A percentile compares a stretch with the other conserved stretches of the same genome.
phyloP scores from a whole-genome alignment of 192 early-diverging fungal genomes.

The Backusella circina region DNA sequence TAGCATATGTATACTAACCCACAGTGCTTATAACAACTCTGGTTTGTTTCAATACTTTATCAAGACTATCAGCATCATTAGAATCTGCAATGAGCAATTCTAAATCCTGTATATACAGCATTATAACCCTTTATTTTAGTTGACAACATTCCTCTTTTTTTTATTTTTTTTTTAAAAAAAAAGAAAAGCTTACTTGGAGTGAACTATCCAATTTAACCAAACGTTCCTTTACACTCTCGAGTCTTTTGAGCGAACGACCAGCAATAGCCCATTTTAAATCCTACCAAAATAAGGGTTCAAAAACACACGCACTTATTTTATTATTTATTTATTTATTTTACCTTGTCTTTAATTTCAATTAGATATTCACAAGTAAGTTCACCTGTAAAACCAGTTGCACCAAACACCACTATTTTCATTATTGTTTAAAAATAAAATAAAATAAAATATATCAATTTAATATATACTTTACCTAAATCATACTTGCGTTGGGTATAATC shows the following conservation, averaged over 20 bases:
- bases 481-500: slow-evolving; percentile 8
- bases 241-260: slow-evolving; percentile 66
- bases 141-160: neutral
- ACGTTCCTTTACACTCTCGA: slow-evolving; percentile 51
- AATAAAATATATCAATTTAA: neutral
- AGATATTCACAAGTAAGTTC: slow-evolving; percentile 64
- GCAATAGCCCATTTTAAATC: slow-evolving; percentile 72
- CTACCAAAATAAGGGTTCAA: slow-evolving; percentile 5
- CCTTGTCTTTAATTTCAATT: slow-evolving; percentile 17
- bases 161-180: no score
- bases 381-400: slow-evolving; percentile 87
- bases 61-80: slow-evolving; percentile 53
- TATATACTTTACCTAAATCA: slow-evolving; percentile 5
- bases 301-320: no score
- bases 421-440: neutral
- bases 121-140: slow-evolving; percentile 2
- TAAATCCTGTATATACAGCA: slow-evolving; percentile 33
- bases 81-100: slow-evolving; percentile 71
- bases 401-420: slow-evolving; percentile 49
- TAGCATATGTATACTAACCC: slow-evolving; percentile 37
- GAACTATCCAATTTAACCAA: slow-evolving; percentile 51
- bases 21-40: slow-evolving; percentile 80
- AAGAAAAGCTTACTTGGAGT: slow-evolving; percentile 37
- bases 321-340: no score
- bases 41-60: slow-evolving; percentile 54